Percentiles rank a stretch among this genome's conserved stretches.
Conservation (phyloP, 805 yeast genomes). For the Ogataea trehaloabstinens region DNA sequence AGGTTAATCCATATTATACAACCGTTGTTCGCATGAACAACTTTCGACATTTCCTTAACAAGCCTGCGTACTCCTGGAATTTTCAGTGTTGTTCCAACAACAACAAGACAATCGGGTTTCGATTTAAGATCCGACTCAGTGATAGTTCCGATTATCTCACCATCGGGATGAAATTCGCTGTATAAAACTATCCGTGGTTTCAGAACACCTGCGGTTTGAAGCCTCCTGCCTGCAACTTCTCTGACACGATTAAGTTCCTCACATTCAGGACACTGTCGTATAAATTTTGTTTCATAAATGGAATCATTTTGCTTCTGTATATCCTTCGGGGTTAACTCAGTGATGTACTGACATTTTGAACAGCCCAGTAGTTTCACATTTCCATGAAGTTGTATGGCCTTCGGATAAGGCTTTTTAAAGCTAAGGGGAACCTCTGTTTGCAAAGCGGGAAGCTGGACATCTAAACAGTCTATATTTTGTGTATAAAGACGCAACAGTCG, state of each 20-base stretch:
- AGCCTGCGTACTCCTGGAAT: conserved; percentile 71
- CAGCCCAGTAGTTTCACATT: conserved; percentile 71
- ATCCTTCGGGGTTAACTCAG: conserved; percentile 50
- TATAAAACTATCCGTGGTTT: conserved; percentile 69
- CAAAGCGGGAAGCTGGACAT: conserved; percentile 51
- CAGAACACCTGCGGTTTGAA: conserved; percentile 58
- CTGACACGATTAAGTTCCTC: conserved; percentile 56
- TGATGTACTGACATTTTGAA: conserved; percentile 66
- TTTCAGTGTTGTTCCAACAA: conserved; percentile 82
- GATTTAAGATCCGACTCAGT: conserved; percentile 62
- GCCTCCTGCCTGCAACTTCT: conserved; percentile 59
- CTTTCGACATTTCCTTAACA: conserved; percentile 57
- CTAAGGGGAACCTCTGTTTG: conserved; percentile 50
- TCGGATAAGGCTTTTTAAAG: conserved; percentile 38
- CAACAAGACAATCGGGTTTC: conserved; percentile 73
- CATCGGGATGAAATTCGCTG: conserved; percentile 81
- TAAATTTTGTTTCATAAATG: conserved; percentile 44
- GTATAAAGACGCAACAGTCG: conserved; percentile 75
- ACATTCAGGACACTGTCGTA: conserved; percentile 57
- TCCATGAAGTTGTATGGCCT: conserved; percentile 81
- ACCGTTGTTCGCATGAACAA: conserved; percentile 56
- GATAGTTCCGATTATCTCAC: conserved; percentile 78
- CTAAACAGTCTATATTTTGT: conserved; percentile 85
- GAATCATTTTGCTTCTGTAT: conserved; percentile 34
- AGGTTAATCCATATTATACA: conserved; percentile 60